Evolutionary conservation across 176 grass and related monocot genomes (phyloP), one percentile per base, ranked within the genome.

Genomic region (Cenchrus purpureus): DNA sequence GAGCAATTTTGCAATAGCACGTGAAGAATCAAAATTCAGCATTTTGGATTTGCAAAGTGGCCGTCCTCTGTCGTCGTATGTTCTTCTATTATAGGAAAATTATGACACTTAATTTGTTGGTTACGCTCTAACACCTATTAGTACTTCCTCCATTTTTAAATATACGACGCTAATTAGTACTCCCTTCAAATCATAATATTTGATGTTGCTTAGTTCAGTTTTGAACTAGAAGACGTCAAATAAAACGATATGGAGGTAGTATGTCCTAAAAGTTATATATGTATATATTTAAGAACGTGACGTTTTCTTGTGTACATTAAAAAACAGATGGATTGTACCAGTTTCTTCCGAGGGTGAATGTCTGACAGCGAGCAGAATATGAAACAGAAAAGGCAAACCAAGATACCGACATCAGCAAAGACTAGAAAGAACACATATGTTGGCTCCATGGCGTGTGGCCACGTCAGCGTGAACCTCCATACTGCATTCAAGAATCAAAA

Each of bases 401-500:
- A 46, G 77, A 71, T 45, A 12, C 34, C 58, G 19, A 51, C 28
- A 51, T 12, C 8, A 68, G 40, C 48, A 58, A 81, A 81, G 51
- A 29, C n/a, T 9, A 42, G 65, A 68, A 28, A 87, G 40, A 55
- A 22, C 19, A 31, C 37, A 40, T 40, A 40, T 51, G 54, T 62
- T n/a, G 28, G 28, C 3, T 73, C 32, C 44, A 40, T 22, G 7
- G 0, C 44, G 14, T 29, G 48, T 20, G 13, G 42, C 79, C 79
- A 87, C 79, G 17, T 69, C 53, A 87, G n/a, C 62, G 7, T 11
- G 53, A 71, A 65, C 65, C 63, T 15, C 43, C 31, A 14, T 55
- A 79, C n/a, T 59, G 63, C 60, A 40, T 40, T 60, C 70, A 73
- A 66, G 20, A 25, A 61, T 82, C 71, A 69, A 82, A 82, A 82